Conservation (phyloP, 352 stramenopile genomes). For the Achlya hypogyna region DNA sequence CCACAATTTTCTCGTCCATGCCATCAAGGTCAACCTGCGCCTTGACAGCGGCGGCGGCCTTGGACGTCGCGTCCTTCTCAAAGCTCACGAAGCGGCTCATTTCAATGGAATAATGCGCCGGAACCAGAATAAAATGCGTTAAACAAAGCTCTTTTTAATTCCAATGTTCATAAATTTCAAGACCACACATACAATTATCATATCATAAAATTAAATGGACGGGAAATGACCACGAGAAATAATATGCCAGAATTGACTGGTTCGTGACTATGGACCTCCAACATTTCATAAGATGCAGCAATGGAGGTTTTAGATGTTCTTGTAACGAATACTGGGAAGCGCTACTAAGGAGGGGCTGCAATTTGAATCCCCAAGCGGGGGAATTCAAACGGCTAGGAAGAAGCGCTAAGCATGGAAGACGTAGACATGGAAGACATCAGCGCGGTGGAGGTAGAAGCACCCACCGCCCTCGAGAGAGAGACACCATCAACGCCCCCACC, state of each 20-base stretch:
- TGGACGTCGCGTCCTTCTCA: constrained; percentile 6
- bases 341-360: background rate
- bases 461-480: background rate
- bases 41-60: background rate
- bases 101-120: background rate
- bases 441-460: constrained; percentile 2
- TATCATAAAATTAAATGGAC: background rate
- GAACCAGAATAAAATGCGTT: background rate
- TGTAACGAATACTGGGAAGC: background rate
- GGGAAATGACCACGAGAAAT: background rate
- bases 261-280: constrained; percentile 6
- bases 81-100: constrained; percentile 20
- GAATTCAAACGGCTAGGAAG: background rate
- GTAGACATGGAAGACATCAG: constrained; percentile 15
- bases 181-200: background rate
- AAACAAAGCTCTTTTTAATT: background rate
- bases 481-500: background rate
- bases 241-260: constrained; percentile 17
- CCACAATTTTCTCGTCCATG: constrained; percentile 33
- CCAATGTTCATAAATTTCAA: background rate
- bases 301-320: constrained; percentile 1
- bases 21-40: constrained; percentile 4
- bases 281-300: background rate
- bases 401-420: constrained; percentile 3
- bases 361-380: background rate